These are phyloP conservation scores for Beauveria bassiana DNA, from an alignment of 2,329 filamentous ascomycete species.

Conservation along the genomic window DNA sequence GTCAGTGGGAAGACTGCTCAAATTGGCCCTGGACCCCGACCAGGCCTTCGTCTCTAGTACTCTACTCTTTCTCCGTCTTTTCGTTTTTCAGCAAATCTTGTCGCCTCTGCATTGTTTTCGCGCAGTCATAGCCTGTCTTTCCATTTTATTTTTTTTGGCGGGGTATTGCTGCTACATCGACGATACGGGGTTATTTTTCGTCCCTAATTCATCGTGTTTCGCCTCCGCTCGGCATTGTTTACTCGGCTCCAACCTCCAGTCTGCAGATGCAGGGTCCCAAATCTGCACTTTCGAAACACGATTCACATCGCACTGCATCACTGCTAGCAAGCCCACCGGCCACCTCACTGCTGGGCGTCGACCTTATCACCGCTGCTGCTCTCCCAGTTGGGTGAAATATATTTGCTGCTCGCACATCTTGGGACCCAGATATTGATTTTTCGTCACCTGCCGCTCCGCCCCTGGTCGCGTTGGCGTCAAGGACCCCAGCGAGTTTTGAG, in stretches of 20 bases:
- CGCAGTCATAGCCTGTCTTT: not conserved
- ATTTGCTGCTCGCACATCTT: not conserved
- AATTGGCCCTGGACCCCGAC: not conserved
- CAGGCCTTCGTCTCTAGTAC: not conserved
- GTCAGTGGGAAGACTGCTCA: not conserved
- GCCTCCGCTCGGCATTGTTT: not conserved
- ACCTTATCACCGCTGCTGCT: not conserved
- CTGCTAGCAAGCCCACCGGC: not conserved
- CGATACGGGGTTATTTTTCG: not conserved
- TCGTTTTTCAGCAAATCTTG: not conserved
- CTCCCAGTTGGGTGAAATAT: not conserved
- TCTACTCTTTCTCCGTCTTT: not conserved
- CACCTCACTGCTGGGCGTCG: not conserved
- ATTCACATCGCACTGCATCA: conserved; percentile 7
- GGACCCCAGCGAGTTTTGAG: not conserved
- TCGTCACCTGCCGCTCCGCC: not conserved
- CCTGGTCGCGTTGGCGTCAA: not conserved
- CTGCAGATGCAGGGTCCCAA: conserved; percentile 3
- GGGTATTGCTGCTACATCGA: not conserved
- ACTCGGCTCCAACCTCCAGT: not conserved
- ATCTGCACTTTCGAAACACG: conserved; percentile 5
- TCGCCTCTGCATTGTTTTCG: not conserved
- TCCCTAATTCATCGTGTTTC: not conserved
- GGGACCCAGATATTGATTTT: not conserved
- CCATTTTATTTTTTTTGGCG: not conserved